Evolutionary conservation across 225 moss, liverwort and hornwort genomes (phyloP).

Genomic region (Antitrichia curtipendula): DNA sequence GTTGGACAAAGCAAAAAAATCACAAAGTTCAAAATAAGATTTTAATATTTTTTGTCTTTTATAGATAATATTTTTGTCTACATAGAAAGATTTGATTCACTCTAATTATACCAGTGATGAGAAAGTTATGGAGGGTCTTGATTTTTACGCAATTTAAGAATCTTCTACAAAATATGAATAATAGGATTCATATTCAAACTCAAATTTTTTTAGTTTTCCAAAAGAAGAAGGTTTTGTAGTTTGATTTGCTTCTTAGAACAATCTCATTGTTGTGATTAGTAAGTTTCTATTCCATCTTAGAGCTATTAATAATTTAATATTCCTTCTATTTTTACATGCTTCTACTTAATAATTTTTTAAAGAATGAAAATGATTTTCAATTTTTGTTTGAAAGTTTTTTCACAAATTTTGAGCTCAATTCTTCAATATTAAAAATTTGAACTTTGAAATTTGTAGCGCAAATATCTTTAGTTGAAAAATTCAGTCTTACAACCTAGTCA

Average conservation of each 20-base stretch:
- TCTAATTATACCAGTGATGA: not conserved
- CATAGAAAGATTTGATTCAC: not conserved
- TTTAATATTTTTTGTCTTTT: not conserved
- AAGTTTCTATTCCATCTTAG: not conserved
- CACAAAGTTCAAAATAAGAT: not conserved
- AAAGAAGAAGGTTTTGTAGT: no score
- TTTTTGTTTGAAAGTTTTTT: no score
- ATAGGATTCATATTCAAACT: no score
- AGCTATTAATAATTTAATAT: not conserved
- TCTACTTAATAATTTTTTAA: not conserved
- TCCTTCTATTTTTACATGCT: not conserved
- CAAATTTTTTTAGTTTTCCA: no score
- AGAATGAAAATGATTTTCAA: not conserved
- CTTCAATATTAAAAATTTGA: accelerated
- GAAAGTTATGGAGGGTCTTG: not conserved
- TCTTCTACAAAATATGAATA: not conserved
- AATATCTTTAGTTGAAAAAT: not conserved
- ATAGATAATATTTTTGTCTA: not conserved
- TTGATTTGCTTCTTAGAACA: no score
- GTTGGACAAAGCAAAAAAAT: accelerated
- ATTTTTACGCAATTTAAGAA: accelerated
- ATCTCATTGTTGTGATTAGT: not conserved
- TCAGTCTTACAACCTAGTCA: not conserved
- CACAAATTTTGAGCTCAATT: not conserved
- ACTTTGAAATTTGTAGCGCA: no score